Percentiles rank a stretch among this genome's conserved stretches.
Conservation (phyloP, 225 moss, liverwort and hornwort genomes). For the Physcomitrellopsis africana region DNA sequence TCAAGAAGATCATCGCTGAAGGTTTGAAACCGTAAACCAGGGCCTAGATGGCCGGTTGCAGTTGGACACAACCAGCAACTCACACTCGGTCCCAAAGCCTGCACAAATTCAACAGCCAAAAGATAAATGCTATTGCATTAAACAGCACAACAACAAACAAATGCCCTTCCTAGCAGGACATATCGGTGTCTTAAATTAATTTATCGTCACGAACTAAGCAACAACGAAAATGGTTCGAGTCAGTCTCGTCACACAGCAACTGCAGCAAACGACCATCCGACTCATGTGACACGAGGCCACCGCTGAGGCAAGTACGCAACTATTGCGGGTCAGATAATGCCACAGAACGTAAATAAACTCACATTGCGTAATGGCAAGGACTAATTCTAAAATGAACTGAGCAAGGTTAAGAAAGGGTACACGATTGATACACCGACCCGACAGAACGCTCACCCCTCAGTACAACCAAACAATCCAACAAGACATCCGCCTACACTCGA, state of each 20-base stretch:
- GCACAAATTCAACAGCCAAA: constrained; percentile 31
- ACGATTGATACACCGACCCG: not conserved
- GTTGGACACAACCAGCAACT: constrained; percentile 84
- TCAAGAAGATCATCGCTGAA: constrained; percentile 67
- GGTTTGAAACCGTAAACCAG: constrained; percentile 87
- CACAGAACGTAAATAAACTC: not conserved
- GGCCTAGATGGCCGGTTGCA: constrained; percentile 78
- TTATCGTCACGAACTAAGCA: not conserved
- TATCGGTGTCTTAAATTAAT: constrained; percentile 3
- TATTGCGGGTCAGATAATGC: not conserved
- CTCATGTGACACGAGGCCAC: not conserved
- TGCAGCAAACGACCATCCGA: too few species aligned
- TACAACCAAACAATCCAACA: constrained; percentile 8
- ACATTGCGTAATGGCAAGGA: constrained; percentile 3
- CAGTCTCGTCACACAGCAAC: too few species aligned
- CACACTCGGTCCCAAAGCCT: constrained; percentile 86
- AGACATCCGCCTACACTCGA: not conserved
- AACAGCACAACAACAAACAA: not conserved
- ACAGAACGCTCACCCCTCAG: not conserved
- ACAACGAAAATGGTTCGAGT: not conserved
- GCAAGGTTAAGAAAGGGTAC: not conserved
- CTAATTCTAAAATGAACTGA: not conserved
- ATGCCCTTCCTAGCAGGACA: not conserved
- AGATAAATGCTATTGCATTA: not conserved
- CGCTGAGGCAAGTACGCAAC: not conserved